phyloP scores from a whole-genome alignment of 2,329 filamentous ascomycete species.

The Colletotrichum simmondsii region DNA sequence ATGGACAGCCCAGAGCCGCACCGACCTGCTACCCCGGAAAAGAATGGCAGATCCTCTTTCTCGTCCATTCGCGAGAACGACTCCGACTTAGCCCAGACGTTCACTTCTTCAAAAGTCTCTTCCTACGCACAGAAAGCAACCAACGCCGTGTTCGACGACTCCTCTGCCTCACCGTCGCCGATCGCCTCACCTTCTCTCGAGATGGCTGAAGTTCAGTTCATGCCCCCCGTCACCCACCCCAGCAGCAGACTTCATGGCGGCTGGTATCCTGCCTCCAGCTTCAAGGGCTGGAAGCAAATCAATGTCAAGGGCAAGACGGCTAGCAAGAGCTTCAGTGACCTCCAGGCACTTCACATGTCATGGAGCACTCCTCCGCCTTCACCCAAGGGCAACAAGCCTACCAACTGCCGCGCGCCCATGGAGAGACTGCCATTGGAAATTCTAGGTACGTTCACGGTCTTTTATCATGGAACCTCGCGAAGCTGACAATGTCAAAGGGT shows the following conservation, averaged over 20 bases:
- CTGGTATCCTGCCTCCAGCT: constrained; percentile 68
- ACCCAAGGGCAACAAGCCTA: constrained; percentile 45
- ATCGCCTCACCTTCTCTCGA: constrained; percentile 42
- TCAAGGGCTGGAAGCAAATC: constrained; percentile 73
- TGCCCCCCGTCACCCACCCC: constrained; percentile 64
- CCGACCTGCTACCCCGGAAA: constrained; percentile 45
- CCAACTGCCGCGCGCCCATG: constrained; percentile 65
- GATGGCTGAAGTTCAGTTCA: constrained; percentile 55
- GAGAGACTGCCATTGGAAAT: constrained; percentile 78
- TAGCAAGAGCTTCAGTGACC: constrained; percentile 71
- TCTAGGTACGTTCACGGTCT: constrained; percentile 65
- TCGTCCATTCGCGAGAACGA: constrained; percentile 72
- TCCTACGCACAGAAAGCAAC: constrained; percentile 59
- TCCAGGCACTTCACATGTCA: constrained; percentile 65
- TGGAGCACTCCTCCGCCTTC: constrained; percentile 58
- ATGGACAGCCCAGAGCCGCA: constrained; percentile 41
- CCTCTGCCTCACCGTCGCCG: constrained; percentile 55
- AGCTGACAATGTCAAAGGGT: constrained; percentile 56
- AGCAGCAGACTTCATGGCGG: constrained; percentile 67
- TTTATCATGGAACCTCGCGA: constrained; percentile 20
- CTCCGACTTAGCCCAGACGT: constrained; percentile 69
- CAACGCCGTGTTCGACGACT: constrained; percentile 63
- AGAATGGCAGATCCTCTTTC: constrained; percentile 64
- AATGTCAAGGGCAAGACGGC: constrained; percentile 67
- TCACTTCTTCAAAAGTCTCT: constrained; percentile 72